Base-by-base conservation (phyloP, 2,329 filamentous ascomycete genomes). In the Penicillium sp. region DNA sequence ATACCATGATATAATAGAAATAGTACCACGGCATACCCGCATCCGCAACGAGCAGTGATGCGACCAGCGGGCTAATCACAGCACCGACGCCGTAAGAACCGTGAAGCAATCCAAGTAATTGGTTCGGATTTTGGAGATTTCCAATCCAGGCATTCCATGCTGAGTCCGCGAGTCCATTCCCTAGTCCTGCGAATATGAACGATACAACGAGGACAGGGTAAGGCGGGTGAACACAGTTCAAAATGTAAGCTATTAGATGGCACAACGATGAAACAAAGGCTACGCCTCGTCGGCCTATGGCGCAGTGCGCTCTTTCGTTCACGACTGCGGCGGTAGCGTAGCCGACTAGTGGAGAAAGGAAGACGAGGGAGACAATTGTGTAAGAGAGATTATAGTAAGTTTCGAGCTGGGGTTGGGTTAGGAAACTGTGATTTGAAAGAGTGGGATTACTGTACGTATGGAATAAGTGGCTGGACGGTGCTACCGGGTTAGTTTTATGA, bases 1-100 rank as follows among this genome's bases (percentile, higher is more conserved):
- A 32, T 47, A 88, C 79, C 84, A 91, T 88, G 52, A 90, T 71
- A 66, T 90, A 91, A 72, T 90, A 92, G 71, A 88, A 92, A 3
- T 77, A 76, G 64, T 86, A 90, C 89, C 90, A 93, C 1, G 76
- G 75, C 48, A 85, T 69, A 3, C 74, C 62, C 0, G 74, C 82
- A 63, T 84, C 85, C 0, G 86, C 85, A 32, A 91, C 81, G 81
- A 93, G 85, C 3, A 82, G 80, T 0, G 89, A 91, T 4, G 88
- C 88, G 58, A 91, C 79, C 4, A 91, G 71, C 0, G 89, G 89
- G 2, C 80, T 78, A 18, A 91, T 75, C 0, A 85, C 85, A 1
- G 85, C 88, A 1, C 88, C 89, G 0, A 88, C 64, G 1, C 87
- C 87, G 63, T 90, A 91, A 32, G 82, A 81, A 0, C 82, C 87